phyloP scores from a whole-genome alignment of 1,284 basidiomycete species.

The Moniliophthora roreri region DNA sequence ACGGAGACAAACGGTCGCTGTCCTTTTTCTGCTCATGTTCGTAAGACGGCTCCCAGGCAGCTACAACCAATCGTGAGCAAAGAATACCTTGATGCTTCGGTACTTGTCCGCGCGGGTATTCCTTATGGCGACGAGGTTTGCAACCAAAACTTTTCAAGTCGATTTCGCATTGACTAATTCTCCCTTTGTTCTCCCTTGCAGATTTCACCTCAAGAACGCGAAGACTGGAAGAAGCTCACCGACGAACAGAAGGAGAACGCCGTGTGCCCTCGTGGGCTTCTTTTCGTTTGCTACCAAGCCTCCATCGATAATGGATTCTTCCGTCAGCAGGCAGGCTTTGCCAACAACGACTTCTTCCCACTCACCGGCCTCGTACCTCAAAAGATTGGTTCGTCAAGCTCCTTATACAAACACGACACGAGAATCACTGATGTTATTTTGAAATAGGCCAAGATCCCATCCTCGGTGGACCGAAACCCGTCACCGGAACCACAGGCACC shows the following conservation, averaged over 20 bases:
- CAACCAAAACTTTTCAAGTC: not conserved
- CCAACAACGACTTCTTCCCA: conserved; percentile 25
- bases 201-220: not conserved
- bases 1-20: conserved; percentile 18
- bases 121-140: conserved; percentile 31
- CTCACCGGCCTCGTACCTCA: conserved; percentile 14
- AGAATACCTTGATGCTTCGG: conserved; percentile 19
- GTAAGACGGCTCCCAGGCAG: conserved; percentile 28
- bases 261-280: conserved; percentile 21
- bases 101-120: conserved; percentile 25
- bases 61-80: conserved; percentile 20
- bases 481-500: not conserved
- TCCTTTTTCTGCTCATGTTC: conserved; percentile 30
- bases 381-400: conserved; percentile 15
- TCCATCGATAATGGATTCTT: conserved; percentile 27
- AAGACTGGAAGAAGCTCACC: not conserved
- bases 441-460: conserved; percentile 24
- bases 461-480: conserved; percentile 6
- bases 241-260: not conserved
- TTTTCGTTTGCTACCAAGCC: conserved; percentile 30
- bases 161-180: not conserved
- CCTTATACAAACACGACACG: not conserved
- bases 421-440: not conserved
- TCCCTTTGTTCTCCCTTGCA: not conserved
- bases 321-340: conserved; percentile 23